phyloP scores from a whole-genome alignment of 1,284 basidiomycete species.

The Mrakiaceae sp. region DNA sequence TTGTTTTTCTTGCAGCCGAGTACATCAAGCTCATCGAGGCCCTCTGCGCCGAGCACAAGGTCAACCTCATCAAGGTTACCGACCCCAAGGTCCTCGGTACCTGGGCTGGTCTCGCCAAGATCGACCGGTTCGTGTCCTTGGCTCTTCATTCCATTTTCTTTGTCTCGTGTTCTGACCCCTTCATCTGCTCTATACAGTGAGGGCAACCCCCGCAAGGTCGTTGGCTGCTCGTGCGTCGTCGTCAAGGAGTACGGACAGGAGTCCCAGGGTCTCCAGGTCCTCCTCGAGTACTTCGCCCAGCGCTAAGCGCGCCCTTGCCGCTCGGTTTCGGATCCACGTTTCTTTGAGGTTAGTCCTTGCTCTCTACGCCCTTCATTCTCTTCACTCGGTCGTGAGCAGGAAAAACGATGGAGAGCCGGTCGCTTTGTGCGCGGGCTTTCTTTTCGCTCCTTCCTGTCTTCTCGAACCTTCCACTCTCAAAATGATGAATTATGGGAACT shows the following conservation, averaged over 20 bases:
- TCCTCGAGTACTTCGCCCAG: conserved; percentile 53
- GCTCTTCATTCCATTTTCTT: too few relatives aligned
- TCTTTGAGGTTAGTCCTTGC: background rate
- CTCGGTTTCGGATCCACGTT: too few relatives aligned
- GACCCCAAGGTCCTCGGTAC: conserved; percentile 96
- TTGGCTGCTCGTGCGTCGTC: conserved; percentile 92
- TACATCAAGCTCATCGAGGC: conserved; percentile 86
- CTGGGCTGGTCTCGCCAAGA: conserved; percentile 88
- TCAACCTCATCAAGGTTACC: conserved; percentile 69
- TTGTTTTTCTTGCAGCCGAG: conserved; percentile 47
- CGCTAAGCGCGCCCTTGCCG: too few relatives aligned
- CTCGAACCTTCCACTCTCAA: conserved; percentile 4
- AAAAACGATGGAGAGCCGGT: background rate
- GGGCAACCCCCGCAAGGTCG: conserved; percentile 95
- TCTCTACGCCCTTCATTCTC: background rate
- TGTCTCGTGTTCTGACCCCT: too few relatives aligned
- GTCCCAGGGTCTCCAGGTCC: conserved; percentile 90
- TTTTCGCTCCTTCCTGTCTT: conserved; percentile 3
- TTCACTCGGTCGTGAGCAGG: background rate
- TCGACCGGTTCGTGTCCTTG: conserved; percentile 4
- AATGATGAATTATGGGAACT: conserved; percentile 37
- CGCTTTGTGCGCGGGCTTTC: background rate
- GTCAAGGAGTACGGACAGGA: conserved; percentile 97
- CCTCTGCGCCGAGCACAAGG: conserved; percentile 41
- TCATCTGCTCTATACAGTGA: conserved; percentile 44